A percentile compares a stretch with the other conserved stretches of the same genome.
These are phyloP conservation scores for Agastache rugosa DNA, from an alignment of 257 asterid genomes.

Conservation along the genomic window DNA sequence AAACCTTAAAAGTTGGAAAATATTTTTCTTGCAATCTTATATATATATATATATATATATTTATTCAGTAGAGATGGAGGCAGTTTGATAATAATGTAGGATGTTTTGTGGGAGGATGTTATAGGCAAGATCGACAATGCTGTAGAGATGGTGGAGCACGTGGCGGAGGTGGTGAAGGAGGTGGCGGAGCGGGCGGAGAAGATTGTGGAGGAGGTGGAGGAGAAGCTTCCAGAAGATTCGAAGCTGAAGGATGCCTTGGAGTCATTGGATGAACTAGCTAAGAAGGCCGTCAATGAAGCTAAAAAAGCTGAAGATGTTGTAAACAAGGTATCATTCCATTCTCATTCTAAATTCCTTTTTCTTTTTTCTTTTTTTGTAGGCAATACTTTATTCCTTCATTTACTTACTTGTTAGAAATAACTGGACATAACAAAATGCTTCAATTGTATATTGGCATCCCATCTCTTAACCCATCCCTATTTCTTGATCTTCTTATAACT, in stretches of 20 bases:
- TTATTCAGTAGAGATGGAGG: too few relatives aligned
- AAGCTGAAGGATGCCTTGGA: constrained; percentile 45
- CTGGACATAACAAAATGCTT: too few relatives aligned
- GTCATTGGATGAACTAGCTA: constrained; percentile 49
- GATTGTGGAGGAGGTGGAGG: constrained; percentile 48
- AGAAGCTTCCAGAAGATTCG: constrained; percentile 57
- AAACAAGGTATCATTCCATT: constrained; percentile 44
- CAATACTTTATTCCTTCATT: not conserved
- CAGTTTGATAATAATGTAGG: too few relatives aligned
- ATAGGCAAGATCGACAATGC: constrained; percentile 47
- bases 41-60: not conserved
- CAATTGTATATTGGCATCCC: too few relatives aligned
- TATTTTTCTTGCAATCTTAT: not conserved
- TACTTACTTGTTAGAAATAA: too few relatives aligned
- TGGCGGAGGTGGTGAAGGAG: constrained; percentile 58
- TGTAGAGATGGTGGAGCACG: constrained; percentile 48
- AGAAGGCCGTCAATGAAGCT: constrained; percentile 48
- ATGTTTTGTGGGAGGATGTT: too few relatives aligned
- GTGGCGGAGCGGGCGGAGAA: constrained; percentile 59
- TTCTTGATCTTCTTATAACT: too few relatives aligned
- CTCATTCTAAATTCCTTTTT: not conserved
- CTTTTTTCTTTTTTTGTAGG: not conserved
- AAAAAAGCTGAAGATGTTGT: constrained; percentile 48
- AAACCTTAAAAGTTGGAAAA: constrained; percentile 42
- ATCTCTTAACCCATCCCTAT: too few relatives aligned